phyloP scores from a whole-genome alignment of 164 flowering plant genomes.

The Warburgia ugandensis region DNA sequence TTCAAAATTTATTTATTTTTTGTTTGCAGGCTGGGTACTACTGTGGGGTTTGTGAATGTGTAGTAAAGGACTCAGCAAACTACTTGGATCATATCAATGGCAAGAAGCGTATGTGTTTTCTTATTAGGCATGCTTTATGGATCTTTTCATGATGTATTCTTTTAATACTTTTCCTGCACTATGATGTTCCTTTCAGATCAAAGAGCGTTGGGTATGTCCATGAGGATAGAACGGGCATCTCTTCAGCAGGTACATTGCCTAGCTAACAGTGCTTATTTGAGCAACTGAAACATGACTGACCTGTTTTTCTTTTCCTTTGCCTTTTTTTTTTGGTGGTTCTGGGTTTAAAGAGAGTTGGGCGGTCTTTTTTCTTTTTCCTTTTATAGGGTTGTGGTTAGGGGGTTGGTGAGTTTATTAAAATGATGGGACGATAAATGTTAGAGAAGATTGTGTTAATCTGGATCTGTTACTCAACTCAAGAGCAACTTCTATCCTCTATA shows the following conservation, averaged over 20 bases:
- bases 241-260: conserved; percentile 86
- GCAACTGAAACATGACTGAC: too few relatives aligned
- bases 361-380: too few relatives aligned
- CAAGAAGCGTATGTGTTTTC: conserved; percentile 66
- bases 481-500: too few relatives aligned
- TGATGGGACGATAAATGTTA: too few relatives aligned
- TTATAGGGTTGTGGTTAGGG: too few relatives aligned
- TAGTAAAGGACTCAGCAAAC: conserved; percentile 97
- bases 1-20: neutral
- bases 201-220: conserved; percentile 97
- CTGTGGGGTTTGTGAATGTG: conserved; percentile 92
- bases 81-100: conserved; percentile 99
- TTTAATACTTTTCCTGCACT: neutral
- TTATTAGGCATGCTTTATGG: neutral
- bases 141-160: neutral
- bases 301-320: neutral
- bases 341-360: too few relatives aligned
- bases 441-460: too few relatives aligned
- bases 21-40: conserved; percentile 82
- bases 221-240: conserved; percentile 92
- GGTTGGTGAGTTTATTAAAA: too few relatives aligned
- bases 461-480: too few relatives aligned
- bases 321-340: neutral
- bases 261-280: too few relatives aligned
- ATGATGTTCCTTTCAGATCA: conserved; percentile 48